Conservation (phyloP, 1,284 basidiomycete species). For the Coniferiporia sulphurascens region DNA sequence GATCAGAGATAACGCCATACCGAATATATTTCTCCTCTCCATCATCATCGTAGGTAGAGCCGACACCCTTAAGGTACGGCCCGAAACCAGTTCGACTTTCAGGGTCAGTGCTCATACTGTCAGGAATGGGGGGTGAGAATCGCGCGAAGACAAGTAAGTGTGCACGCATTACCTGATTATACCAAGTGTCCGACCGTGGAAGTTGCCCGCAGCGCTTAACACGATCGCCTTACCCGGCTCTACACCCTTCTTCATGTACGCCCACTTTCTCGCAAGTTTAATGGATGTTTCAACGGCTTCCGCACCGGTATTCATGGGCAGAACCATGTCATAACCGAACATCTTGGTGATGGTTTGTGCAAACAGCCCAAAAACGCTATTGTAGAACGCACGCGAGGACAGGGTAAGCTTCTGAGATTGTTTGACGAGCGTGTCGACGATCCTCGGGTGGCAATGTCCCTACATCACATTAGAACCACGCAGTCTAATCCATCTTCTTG, state of each 20-base stretch:
- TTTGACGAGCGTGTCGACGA: slow-evolving; percentile 75
- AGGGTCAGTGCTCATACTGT: slow-evolving; percentile 92
- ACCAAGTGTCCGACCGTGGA: slow-evolving; percentile 92
- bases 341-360: slow-evolving; percentile 81
- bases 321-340: slow-evolving; percentile 90
- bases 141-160: slow-evolving; percentile 19
- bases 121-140: background rate
- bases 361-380: slow-evolving; percentile 85
- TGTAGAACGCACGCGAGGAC: slow-evolving; percentile 96
- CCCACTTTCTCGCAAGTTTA: slow-evolving; percentile 91
- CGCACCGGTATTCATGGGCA: slow-evolving; percentile 99
- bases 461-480: slow-evolving; percentile 27
- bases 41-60: slow-evolving; percentile 63
- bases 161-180: slow-evolving; percentile 60
- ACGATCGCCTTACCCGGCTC: slow-evolving; percentile 82
- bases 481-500: slow-evolving; percentile 28
- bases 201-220: slow-evolving; percentile 87
- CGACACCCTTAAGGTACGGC: slow-evolving; percentile 84
- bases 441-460: slow-evolving; percentile 94
- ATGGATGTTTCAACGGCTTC: slow-evolving; percentile 92
- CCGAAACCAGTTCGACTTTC: slow-evolving; percentile 87
- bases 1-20: slow-evolving; percentile 79
- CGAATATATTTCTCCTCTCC: slow-evolving; percentile 58
- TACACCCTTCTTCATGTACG: slow-evolving; percentile 83
- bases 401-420: slow-evolving; percentile 92